A percentile compares a stretch with the other conserved stretches of the same genome.
Evolutionary conservation across 495 filamentous ascomycete genomes (phyloP).

Genomic region (Neurospora discreta): DNA sequence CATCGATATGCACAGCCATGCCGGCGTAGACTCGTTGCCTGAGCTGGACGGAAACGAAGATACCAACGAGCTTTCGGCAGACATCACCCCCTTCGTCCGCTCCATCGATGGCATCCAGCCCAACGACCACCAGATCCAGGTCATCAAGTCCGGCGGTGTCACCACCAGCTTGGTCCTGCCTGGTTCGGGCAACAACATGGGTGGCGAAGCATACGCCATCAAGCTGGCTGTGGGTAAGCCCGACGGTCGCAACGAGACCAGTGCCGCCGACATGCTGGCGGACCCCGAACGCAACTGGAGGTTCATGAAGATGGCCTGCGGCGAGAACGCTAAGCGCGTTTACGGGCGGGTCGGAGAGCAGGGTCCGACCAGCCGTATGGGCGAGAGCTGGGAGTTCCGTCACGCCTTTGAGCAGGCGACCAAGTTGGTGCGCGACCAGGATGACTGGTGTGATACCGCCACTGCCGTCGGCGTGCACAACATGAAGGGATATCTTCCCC

Average conservation of each 20-base stretch:
- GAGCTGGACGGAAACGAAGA: conserved; percentile 31
- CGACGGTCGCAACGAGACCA: conserved; percentile 42
- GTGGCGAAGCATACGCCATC: conserved; percentile 52
- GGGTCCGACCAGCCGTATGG: conserved; percentile 38
- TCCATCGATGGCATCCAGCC: conserved; percentile 43
- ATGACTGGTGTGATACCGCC: conserved; percentile 49
- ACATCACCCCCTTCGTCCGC: conserved; percentile 48
- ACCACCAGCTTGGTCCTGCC: conserved; percentile 56
- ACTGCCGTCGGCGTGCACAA: conserved; percentile 27
- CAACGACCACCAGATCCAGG: conserved; percentile 41
- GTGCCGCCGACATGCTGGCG: conserved; percentile 34
- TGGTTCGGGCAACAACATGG: conserved; percentile 55
- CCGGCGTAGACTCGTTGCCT: conserved; percentile 34
- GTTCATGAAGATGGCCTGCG: conserved; percentile 65
- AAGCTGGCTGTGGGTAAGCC: conserved; percentile 44
- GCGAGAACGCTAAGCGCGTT: conserved; percentile 49
- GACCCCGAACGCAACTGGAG: conserved; percentile 40
- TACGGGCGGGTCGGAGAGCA: conserved; percentile 34
- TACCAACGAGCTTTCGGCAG: conserved; percentile 39
- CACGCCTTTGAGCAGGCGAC: conserved; percentile 48
- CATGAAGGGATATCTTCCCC: conserved; percentile 35
- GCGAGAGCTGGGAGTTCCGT: conserved; percentile 52
- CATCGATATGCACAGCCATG: conserved; percentile 59
- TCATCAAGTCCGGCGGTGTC: conserved; percentile 58
- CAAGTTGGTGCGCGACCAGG: conserved; percentile 39